Base-by-base conservation (phyloP, 2,329 filamentous ascomycete genomes). In the Botrytis fragariae region DNA sequence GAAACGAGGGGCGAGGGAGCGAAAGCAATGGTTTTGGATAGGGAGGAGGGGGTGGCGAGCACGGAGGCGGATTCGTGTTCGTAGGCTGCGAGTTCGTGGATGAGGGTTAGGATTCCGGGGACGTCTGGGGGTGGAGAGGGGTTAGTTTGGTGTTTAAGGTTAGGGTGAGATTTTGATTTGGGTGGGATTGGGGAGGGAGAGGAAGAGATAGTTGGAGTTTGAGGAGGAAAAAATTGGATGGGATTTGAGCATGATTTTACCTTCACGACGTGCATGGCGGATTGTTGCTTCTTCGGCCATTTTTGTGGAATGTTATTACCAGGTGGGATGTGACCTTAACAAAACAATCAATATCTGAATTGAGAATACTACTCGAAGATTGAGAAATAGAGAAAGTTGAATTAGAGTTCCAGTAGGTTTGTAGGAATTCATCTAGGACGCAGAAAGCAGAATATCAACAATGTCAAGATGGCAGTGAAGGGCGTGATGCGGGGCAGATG, bases 81-180 rank as follows among this genome's bases (percentile, higher is more conserved):
- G 85, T 98, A 97, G 78, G 91, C 89, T 77, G 95, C 95, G 14
- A 98, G 90, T 80, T 94, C 95, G 72, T 90, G 88, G 83, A 98
- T 94, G 80, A 98, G 86, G 77, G 86, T 83, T 39, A 97, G 89
- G 81, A 98, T 97, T n/a, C 86, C 85, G 37, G 91, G 88, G 73
- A 97, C 89, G 80, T 98, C 95, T 97, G 76, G 22, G 16, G 0
- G 22, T 20, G 67, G 48, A 7, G 35, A 1, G 5, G 32, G 7
- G 16, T 72, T 72, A 69, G 71, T 68, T 35, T 42, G 35, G 25
- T 2, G 1, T 16, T n/a, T n/a, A 10, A 6, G 7, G 14, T 22
- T 42, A n/a, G 14, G 25, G 12, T 68, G 16, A 14, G 48, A n/a
- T 51, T 18, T 44, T 18, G 16, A 18, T 6, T 44, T 44, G 6